These are phyloP conservation scores for Boletus vermiculosoides DNA, from an alignment of 768 basidiomycete genomes.

Conservation along the genomic window DNA sequence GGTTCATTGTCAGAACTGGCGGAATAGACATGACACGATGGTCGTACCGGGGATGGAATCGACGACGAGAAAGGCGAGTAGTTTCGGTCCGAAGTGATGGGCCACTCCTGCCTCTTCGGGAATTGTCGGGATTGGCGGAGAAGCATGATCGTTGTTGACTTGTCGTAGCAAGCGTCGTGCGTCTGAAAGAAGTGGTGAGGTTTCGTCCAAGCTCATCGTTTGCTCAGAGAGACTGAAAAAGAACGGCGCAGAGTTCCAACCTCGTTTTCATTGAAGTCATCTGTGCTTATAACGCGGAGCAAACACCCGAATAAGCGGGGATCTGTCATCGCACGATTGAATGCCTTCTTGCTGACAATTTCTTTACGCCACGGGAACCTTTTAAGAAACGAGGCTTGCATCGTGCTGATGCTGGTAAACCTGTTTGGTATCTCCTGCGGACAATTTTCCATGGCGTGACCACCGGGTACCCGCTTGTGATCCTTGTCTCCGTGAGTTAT, in stretches of 20 bases:
- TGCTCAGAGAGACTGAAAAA: constrained; percentile 14
- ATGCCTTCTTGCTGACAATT: constrained; percentile 9
- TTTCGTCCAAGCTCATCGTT: constrained; percentile 27
- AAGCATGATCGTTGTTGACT: constrained; percentile 5
- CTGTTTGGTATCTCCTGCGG: neutral
- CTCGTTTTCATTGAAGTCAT: neutral
- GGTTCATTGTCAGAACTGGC: neutral
- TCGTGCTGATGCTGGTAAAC: constrained; percentile 26
- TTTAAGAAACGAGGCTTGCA: constrained; percentile 26
- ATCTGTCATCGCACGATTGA: constrained; percentile 3
- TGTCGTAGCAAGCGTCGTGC: constrained; percentile 6
- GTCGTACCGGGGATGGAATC: constrained; percentile 67
- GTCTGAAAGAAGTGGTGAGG: constrained; percentile 32
- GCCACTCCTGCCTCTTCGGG: constrained; percentile 32
- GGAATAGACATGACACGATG: neutral
- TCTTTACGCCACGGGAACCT: constrained; percentile 2
- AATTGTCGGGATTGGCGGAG: constrained; percentile 14
- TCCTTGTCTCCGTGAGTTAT: constrained; percentile 8
- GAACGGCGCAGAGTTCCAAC: neutral
- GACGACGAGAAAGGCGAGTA: constrained; percentile 48
- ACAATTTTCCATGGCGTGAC: constrained; percentile 9
- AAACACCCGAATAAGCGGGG: constrained; percentile 10
- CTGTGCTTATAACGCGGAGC: constrained; percentile 18
- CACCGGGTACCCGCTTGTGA: constrained; percentile 3
- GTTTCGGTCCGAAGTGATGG: constrained; percentile 24